phyloP scores from a whole-genome alignment of 2,329 filamentous ascomycete species.

The Pseudogymnoascus pannorum region DNA sequence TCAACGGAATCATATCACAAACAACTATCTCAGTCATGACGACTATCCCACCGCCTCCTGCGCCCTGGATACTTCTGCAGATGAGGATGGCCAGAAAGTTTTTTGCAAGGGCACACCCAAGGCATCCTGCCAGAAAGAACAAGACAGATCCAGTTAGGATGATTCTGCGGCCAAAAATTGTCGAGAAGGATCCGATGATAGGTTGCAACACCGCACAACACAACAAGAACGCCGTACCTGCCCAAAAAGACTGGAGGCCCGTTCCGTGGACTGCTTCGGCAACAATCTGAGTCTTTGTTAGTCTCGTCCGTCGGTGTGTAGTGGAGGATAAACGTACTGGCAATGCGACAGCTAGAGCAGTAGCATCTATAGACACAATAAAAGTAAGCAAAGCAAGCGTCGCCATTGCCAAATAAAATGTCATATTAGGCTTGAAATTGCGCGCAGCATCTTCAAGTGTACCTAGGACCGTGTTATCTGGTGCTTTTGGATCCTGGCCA shows the following conservation, averaged over 20 bases:
- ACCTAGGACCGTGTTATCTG: background rate
- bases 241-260: slow-evolving; percentile 58
- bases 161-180: slow-evolving; percentile 3
- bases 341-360: slow-evolving; percentile 22
- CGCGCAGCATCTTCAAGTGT: background rate
- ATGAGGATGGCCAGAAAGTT: slow-evolving; percentile 28
- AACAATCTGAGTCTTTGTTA: slow-evolving; percentile 48
- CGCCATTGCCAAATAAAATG: slow-evolving; percentile 34
- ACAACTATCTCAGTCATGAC: slow-evolving; percentile 37
- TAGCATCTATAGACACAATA: slow-evolving; percentile 56
- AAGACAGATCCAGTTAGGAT: background rate
- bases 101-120: slow-evolving; percentile 27
- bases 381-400: slow-evolving; percentile 47
- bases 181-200: slow-evolving; percentile 14
- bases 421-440: slow-evolving; percentile 12
- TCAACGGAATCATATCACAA: slow-evolving; percentile 36
- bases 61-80: slow-evolving; percentile 35
- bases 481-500: background rate
- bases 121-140: slow-evolving; percentile 22
- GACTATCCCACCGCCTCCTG: slow-evolving; percentile 41
- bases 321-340: background rate
- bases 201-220: slow-evolving; percentile 52
- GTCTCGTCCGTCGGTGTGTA: slow-evolving; percentile 19
- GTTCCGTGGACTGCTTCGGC: slow-evolving; percentile 39
- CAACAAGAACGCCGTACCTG: slow-evolving; percentile 60